Evolutionary conservation across 352 stramenopile genomes (phyloP), one percentile per base, ranked within the genome.

Genomic region (Phytophthora hybrid): DNA sequence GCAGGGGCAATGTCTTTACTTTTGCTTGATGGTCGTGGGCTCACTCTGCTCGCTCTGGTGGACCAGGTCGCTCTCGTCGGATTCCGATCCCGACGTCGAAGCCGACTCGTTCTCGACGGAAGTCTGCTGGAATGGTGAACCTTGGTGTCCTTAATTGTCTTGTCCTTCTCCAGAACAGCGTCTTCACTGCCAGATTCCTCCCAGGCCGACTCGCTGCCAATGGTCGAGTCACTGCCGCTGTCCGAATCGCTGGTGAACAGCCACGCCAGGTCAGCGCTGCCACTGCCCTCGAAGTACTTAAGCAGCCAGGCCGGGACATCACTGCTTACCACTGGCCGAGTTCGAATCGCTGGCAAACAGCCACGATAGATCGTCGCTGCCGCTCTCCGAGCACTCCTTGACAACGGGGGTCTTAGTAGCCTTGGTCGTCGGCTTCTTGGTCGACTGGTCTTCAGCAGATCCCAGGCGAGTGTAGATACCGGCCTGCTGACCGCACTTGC

Each of bases 381-480:
- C 37, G 11, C 37, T 44, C 44, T 62, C 31, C 10, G 54, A 64
- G 41, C 11, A 11, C 37, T 44, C 37, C 26, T 26, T 26, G 23
- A 5, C 26, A 31, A 31, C 26, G 2, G 26, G 26, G 4, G 26
- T 5, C 26, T 31, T 31, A 31, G 26, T 31, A 5, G 26, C 4
- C 26, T 31, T 31, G 4, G 26, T 31, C 23, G 23, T 26, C 23
- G 23, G 23, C 23, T 26, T 26, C 23, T 59, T 41, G 29, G 29
- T 13, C 8, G 53, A 26, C 10, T 11, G 13, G 37, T 16, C 37
- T 44, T 16, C 37, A 7, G 37, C 37, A 13, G 37, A 44, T 18
- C 37, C 37, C n/a, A n/a, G n/a, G n/a, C n/a, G n/a, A n/a, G n/a
- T 71, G 73, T 82, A 93, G 31, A 93, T 78, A 32, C 82, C 85